Evolutionary conservation across 768 basidiomycete species (phyloP).

Genomic region (Hericium coralloides): DNA sequence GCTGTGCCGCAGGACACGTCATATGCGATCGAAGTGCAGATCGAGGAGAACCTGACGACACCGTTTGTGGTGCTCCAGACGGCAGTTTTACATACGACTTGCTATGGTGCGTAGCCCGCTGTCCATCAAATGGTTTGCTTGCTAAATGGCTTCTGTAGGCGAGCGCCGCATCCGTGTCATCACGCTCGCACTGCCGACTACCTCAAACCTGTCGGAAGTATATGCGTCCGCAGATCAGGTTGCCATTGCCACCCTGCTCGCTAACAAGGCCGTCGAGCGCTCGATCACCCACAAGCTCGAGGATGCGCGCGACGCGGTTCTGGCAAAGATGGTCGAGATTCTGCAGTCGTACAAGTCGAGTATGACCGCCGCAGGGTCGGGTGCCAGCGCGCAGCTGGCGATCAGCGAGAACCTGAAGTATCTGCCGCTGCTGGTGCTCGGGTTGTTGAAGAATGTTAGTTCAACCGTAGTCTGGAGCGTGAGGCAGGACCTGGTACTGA

Average conservation of each 20-base stretch:
- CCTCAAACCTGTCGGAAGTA: conserved; percentile 78
- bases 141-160: conserved; percentile 3
- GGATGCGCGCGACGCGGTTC: conserved; percentile 78
- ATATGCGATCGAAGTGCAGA: conserved; percentile 47
- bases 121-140: background rate
- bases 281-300: conserved; percentile 80
- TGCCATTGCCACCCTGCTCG: conserved; percentile 73
- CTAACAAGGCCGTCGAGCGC: conserved; percentile 90
- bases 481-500: background rate
- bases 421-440: conserved; percentile 84
- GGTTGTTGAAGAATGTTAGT: conserved; percentile 86
- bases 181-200: conserved; percentile 81
- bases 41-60: conserved; percentile 41
- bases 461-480: background rate
- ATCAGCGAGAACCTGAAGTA: conserved; percentile 92
- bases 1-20: conserved; percentile 47
- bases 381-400: conserved; percentile 89
- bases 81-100: conserved; percentile 46
- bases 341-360: conserved; percentile 87
- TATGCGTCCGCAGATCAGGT: conserved; percentile 88
- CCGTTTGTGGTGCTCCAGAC: conserved; percentile 47
- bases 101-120: conserved; percentile 25
- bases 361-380: conserved; percentile 90
- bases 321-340: conserved; percentile 79
- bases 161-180: conserved; percentile 89